phyloP scores from a whole-genome alignment of 192 early-diverging fungal genomes.

The Entomortierella parvispora region DNA sequence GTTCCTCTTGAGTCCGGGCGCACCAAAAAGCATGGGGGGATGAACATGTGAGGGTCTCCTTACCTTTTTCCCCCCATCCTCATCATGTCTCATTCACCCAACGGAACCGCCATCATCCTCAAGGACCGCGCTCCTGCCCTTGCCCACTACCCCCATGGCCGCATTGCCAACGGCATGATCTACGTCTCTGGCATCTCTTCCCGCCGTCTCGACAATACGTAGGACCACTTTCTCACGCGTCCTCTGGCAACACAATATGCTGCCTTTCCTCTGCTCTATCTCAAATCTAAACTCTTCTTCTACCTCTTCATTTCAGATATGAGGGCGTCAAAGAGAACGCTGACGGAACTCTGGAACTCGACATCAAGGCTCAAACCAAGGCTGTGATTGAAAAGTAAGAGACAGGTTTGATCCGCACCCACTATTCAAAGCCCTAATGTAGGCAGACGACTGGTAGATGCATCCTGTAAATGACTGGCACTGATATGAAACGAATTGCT shows the following conservation, averaged over 20 bases:
- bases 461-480: too few species aligned
- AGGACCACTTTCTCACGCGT: not conserved
- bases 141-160: constrained; percentile 76
- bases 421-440: too few species aligned
- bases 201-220: constrained; percentile 68
- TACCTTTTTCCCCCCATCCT: too few species aligned
- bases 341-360: constrained; percentile 64
- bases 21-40: too few species aligned
- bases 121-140: constrained; percentile 62
- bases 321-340: constrained; percentile 58
- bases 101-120: constrained; percentile 63
- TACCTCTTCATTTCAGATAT: constrained; percentile 28
- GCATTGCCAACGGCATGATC: constrained; percentile 62
- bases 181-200: constrained; percentile 72
- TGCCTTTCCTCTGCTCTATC: not conserved
- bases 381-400: constrained; percentile 73
- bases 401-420: too few species aligned
- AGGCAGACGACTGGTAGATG: too few species aligned
- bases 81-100: constrained; percentile 20
- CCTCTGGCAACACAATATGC: too few species aligned
- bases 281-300: not conserved
- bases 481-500: too few species aligned
- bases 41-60: too few species aligned
- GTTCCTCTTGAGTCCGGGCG: too few species aligned
- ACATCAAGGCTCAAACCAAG: constrained; percentile 70